Evolutionary conservation across 345 rosid species (phyloP).

Genomic region (Psidium friedrichsthalianum): DNA sequence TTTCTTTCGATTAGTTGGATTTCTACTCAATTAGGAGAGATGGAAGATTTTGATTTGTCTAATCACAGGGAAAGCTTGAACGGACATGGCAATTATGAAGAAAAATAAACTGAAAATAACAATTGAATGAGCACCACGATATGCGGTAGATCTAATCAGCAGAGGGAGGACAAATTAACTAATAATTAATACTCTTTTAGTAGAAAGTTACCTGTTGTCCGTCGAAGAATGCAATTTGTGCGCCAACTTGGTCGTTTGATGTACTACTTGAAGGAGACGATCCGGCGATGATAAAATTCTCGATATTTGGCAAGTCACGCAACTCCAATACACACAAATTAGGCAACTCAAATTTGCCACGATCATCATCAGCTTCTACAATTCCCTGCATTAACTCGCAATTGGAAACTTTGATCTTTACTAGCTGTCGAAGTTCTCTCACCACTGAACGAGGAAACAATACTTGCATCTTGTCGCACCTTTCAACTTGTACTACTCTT

Average conservation of each 20-base stretch:
- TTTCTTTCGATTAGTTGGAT: not conserved
- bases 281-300: accelerated
- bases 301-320: not conserved
- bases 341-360: no score
- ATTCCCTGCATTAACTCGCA: not conserved
- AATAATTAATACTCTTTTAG: not conserved
- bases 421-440: not conserved
- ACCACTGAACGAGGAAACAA: not conserved
- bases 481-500: not conserved
- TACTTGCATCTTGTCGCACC: not conserved
- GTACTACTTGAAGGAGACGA: not conserved
- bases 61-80: not conserved
- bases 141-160: no score
- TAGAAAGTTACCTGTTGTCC: not conserved
- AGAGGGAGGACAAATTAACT: not conserved
- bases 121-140: no score
- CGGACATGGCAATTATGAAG: no score
- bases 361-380: not conserved
- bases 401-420: accelerated
- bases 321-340: not conserved
- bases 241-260: not conserved
- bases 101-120: no score
- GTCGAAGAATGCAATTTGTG: not conserved
- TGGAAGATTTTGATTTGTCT: not conserved
- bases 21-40: not conserved